Evolutionary conservation across 305 asterid genomes (phyloP).

Genomic region (Fraxinus sp.): DNA sequence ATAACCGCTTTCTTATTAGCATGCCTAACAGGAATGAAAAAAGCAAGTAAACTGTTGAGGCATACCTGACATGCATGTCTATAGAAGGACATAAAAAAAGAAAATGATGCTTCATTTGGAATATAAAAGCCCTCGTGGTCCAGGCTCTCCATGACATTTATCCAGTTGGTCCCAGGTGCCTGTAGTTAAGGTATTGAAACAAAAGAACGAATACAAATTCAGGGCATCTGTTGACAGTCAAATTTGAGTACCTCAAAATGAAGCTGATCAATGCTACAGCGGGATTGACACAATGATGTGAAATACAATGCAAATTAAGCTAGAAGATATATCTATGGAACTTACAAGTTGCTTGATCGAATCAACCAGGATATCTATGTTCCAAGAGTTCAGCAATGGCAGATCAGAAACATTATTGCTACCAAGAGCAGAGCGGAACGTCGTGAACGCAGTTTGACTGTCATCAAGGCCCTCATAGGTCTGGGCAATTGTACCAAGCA

Average conservation of each 20-base stretch:
- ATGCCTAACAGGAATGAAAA: slow-evolving; percentile 15
- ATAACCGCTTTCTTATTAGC: not conserved
- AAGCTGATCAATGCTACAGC: not conserved
- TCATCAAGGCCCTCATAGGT: slow-evolving; percentile 78
- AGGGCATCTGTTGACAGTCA: not conserved
- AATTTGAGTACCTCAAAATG: not conserved
- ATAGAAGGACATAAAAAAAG: slow-evolving; percentile 81
- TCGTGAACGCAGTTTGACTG: slow-evolving; percentile 58
- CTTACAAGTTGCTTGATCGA: slow-evolving; percentile 89
- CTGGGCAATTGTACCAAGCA: slow-evolving; percentile 75
- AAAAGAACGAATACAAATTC: not conserved
- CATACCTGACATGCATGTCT: slow-evolving; percentile 79
- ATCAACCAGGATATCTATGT: slow-evolving; percentile 73
- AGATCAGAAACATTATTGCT: slow-evolving; percentile 46
- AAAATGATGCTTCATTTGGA: slow-evolving; percentile 76
- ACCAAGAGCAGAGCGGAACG: slow-evolving; percentile 77
- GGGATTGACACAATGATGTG: not conserved
- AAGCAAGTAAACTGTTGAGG: slow-evolving; percentile 4
- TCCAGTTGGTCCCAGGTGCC: slow-evolving; percentile 87
- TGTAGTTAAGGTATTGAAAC: slow-evolving; percentile 30
- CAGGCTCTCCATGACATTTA: slow-evolving; percentile 70
- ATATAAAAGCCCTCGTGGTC: slow-evolving; percentile 90
- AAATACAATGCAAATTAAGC: slow-evolving; percentile 10
- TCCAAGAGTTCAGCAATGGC: slow-evolving; percentile 67
- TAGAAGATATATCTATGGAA: slow-evolving; percentile 21